phyloP scores from a whole-genome alignment of 2,329 filamentous ascomycete species.

The Sphaerulina vaccinii region DNA sequence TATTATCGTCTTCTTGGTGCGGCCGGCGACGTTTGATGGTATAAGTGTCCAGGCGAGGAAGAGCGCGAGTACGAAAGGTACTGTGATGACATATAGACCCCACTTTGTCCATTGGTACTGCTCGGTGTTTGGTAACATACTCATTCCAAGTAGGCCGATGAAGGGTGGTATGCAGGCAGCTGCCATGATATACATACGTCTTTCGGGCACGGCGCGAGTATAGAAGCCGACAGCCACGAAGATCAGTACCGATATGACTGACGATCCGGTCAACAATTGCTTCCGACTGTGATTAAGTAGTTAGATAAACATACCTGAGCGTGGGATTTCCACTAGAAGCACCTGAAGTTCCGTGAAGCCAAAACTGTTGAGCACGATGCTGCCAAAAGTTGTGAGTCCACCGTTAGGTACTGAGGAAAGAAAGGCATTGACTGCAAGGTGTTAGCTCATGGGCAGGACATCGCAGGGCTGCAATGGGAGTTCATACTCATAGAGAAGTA shows the following conservation, averaged over 20 bases:
- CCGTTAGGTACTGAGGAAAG: constrained; percentile 32
- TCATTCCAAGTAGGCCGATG: constrained; percentile 38
- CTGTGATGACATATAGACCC: constrained; percentile 37
- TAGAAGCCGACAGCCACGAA: constrained; percentile 37
- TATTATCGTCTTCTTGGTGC: constrained; percentile 50
- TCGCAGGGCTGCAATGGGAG: neutral
- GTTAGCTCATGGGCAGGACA: neutral
- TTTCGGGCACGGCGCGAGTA: constrained; percentile 32
- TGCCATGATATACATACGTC: constrained; percentile 39
- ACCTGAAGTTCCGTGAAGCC: constrained; percentile 37
- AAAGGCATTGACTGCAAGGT: constrained; percentile 29
- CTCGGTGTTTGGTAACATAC: constrained; percentile 36
- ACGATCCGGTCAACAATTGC: neutral
- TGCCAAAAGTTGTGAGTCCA: constrained; percentile 30
- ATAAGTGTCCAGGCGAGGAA: constrained; percentile 41
- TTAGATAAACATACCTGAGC: constrained; percentile 24
- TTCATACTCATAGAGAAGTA: constrained; percentile 28
- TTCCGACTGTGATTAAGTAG: neutral
- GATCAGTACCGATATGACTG: constrained; percentile 34
- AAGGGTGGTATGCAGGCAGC: constrained; percentile 36
- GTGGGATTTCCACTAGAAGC: constrained; percentile 37
- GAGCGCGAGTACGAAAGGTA: constrained; percentile 35
- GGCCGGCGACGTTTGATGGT: constrained; percentile 48
- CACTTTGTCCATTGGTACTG: constrained; percentile 41
- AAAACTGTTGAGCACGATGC: constrained; percentile 31